phyloP scores from a whole-genome alignment of 805 yeast species.

The Yamadazyma insecticola region DNA sequence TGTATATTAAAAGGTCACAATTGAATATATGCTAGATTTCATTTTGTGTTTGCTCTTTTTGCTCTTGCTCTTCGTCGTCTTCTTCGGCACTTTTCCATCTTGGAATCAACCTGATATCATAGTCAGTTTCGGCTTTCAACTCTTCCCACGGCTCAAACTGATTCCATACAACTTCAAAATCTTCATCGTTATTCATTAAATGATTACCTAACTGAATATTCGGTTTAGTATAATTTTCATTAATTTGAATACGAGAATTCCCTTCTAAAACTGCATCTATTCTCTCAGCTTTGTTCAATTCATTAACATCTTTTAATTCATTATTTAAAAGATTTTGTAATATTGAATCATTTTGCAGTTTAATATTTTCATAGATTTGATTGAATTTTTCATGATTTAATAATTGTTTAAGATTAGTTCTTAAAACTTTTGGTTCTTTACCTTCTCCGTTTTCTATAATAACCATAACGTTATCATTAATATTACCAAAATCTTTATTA shows the following conservation, averaged over 20 bases:
- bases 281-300: constrained; percentile 33
- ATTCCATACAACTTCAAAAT: constrained; percentile 39
- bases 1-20: too few relatives aligned
- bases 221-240: constrained; percentile 30
- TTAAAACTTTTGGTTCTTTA: constrained; percentile 1
- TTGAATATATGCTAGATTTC: not conserved
- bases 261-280: constrained; percentile 33
- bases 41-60: too few relatives aligned
- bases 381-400: constrained; percentile 18
- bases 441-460: not conserved
- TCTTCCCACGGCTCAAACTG: constrained; percentile 46
- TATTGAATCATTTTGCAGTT: constrained; percentile 16
- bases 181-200: constrained; percentile 34
- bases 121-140: constrained; percentile 33
- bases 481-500: not conserved
- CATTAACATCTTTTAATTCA: constrained; percentile 28
- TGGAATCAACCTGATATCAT: constrained; percentile 37
- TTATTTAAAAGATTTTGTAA: constrained; percentile 15
- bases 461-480: constrained; percentile 2
- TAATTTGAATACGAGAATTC: constrained; percentile 16
- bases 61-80: not conserved
- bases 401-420: constrained; percentile 2
- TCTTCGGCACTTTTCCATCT: constrained; percentile 6
- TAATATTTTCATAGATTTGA: constrained; percentile 21
- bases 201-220: constrained; percentile 34